Base-by-base conservation (phyloP, 805 yeast species). In the Scheffersomyces amazonensis region DNA sequence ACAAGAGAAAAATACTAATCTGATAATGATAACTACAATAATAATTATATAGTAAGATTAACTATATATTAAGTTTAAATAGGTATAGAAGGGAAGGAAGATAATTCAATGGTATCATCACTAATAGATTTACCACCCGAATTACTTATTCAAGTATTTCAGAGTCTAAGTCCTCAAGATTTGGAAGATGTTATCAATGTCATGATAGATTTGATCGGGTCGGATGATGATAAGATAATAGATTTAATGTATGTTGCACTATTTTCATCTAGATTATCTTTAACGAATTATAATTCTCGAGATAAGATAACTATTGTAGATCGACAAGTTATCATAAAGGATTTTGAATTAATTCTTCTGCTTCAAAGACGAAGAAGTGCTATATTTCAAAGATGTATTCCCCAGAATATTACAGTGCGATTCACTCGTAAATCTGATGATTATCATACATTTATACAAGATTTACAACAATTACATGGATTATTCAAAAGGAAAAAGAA, bases 371-470 rank as follows among this genome's bases (percentile, higher is more conserved):
- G 12, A 8, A 10, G 5, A 24, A 24, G 28, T 11, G 5, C 12
- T 5, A 9, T 24, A 27, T 27, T 27, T 27, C 30, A n/a, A 27
- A 5, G 11, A 13, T 13, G 17, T 6, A n/a, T 4, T 5, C 30
- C 30, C 5, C 16, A 27, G 15, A 13, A 9, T 9, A 24, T 27
- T 13, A 42, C 16, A 11, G 19, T 42, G 18, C 17, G 19, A 5
- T 39, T 44, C 20, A 30, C 39, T 7, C 30, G 48, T 18, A 29
- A 35, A 16, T 29, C 21, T 4, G 18, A 10, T 17, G 49, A 45
- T 29, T 45, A 45, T 21, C 34, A 19, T 9, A 21, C n/a, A 8
- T 45, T 40, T 22, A 42, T 42, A 20, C 28, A 6, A 5, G 17
- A 35, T 21, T 31, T 42, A 19, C 13, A 35, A n/a, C 30, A 37